Evolutionary conservation across 805 yeast genomes (phyloP), one percentile per base, ranked within the genome.

Genomic region (Vanderwaltozyma polyspora): DNA sequence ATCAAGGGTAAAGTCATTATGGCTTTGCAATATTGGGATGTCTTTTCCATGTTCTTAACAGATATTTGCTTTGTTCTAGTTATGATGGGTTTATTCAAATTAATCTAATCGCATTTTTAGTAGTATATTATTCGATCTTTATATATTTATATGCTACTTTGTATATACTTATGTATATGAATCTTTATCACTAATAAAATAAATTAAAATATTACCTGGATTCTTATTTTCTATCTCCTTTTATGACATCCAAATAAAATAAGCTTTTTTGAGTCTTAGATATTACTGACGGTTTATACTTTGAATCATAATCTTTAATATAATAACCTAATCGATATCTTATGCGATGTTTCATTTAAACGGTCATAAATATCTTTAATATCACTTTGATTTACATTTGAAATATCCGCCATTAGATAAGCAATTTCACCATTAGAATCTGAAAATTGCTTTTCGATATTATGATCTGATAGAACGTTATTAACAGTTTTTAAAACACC

Each of bases 401-500:
- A 74, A 51, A 89, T 84, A 64, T 89, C 98, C 25, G 97, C 95
- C 94, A 89, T 87, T 62, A 89, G 71, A 66, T 91, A 89, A 38
- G 98, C 98, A 55, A 89, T 79, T 39, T 83, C 93, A 45, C 95
- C 95, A 57, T 83, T 76, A 19, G 96, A 86, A 60, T 89, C 97
- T n/a, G 95, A 80, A 66, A 77, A 89, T 68, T 89, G 98, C 65
- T 91, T 89, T 65, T 87, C 96, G 62, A 89, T 91, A 65, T 89
- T 89, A 71, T 89, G 87, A 59, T 78, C 77, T 39, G 94, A 81
- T 62, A 89, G 74, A 49, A 89, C 83, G 68, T 89, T 87, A 71
- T 91, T 89, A 53, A 89, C 97, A 26, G 94, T 84, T 62, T 85
- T 82, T 73, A 89, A 72, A 38, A 89, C 98, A 75, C 98, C 98